Base-by-base conservation (phyloP, 1,284 basidiomycete species). In the Puccinia hordei region DNA sequence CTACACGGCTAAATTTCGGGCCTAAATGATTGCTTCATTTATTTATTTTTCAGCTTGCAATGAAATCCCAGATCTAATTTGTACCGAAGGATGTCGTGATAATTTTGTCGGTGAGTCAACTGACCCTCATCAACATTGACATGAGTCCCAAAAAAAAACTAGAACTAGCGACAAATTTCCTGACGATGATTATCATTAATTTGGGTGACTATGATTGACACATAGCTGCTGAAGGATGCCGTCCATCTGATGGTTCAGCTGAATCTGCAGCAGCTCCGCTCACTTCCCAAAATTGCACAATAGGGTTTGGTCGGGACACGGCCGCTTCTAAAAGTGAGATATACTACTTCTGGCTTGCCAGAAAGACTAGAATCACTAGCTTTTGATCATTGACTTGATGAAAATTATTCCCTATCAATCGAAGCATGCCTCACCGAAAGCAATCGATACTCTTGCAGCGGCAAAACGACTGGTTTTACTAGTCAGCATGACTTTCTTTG, bases 231-330 rank as follows among this genome's bases (percentile, higher is more conserved):
- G 61, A 63, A 38, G 61, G 19, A 38, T 63, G 61, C 35, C 33
- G 19, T 0, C 35, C 35, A 38, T 2, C 4, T 33, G 17, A 63
- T 38, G 53, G 53, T 22, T 33, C 2, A 2, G 3, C 33, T 10
- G 6, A 12, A 35, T 19, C 0, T 0, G 10, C 33, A 6, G 17
- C 19, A 35, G 61, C 35, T 33, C 35, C 61, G 19, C 19, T n/a
- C 17, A 38, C 61, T 13, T 22, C 13, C 9, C 35, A 63, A n/a
- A 38, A 15, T n/a, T 63, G 61, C 19, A 17, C 33, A 10, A 4
- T 63, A 13, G 33, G 61, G 0, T 63, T 63, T n/a, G 61, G 61
- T 38, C 61, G 61, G 35, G 61, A 63, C 33, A 63, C 61, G 35
- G 61, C 61, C n/a, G 35, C 35, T 4, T 33, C 61, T 41, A 63